Base-by-base conservation (phyloP, 1,284 basidiomycete species). In the Pisolithus thermaeus region DNA sequence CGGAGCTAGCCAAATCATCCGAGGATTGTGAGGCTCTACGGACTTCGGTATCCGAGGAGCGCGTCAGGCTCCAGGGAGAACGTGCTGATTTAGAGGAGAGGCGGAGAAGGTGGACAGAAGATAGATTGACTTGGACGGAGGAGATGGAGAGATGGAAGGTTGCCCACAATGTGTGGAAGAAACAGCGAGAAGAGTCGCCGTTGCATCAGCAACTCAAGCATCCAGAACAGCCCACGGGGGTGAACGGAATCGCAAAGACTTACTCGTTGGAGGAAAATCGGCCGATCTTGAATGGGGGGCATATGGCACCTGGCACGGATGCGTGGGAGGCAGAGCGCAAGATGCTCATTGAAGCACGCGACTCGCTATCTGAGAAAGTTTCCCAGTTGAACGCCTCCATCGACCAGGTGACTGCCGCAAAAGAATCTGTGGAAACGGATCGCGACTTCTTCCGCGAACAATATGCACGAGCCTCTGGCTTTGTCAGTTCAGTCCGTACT, bases 381-480 rank as follows among this genome's bases (percentile, higher is more conserved):
- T 44, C 58, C 7, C 58, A 56, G 32, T 52, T 69, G 16, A 63
- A 47, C n/a, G 14, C 52, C 8, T 54, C 55, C 1, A 42, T 56
- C 20, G 52, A 59, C 46, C 45, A 54, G 12, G 23, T 53, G 48
- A 37, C 50, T 46, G 53, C 52, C 37, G 59, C 57, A 12, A 72
- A 70, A 51, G 57, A 44, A 4, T 65, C 62, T n/a, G 72, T 71
- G 1, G 72, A 75, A 49, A 71, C 69, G 46, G 77, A 81, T 46
- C 61, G 65, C 4, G 73, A 79, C 22, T 73, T 80, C 55, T 77
- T 83, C 67, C 71, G 71, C 27, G 76, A 76, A 44, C 71, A 76
- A 52, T 84, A 83, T 50, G 59, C 55, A 11, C 66, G 72, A 43
- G 81, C 80, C 0, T 82, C 80, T 14, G 70, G 55, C 3, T 80